Evolutionary conservation across 306 rosid genomes (phyloP).

Genomic region (Coriaria nepalensis): DNA sequence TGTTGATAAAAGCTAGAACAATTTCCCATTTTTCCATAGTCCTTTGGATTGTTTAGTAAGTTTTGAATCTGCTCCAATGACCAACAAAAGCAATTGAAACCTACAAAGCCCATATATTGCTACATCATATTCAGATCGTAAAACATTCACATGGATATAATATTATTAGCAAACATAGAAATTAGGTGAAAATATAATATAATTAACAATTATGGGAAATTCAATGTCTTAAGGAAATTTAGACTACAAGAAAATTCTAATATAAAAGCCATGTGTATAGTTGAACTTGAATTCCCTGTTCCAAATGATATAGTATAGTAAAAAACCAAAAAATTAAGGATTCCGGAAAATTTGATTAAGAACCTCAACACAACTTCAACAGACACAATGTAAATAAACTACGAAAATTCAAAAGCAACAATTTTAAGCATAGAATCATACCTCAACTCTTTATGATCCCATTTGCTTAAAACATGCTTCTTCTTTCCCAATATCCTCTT

Average conservation of each 20-base stretch:
- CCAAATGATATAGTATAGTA: too few species aligned
- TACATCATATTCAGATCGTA: neutral
- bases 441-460: slow-evolving; percentile 36
- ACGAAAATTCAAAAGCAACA: slow-evolving; percentile 9
- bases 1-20: slow-evolving; percentile 61
- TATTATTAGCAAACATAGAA: too few species aligned
- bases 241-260: too few species aligned
- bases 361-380: neutral
- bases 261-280: too few species aligned
- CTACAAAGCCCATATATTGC: slow-evolving; percentile 29
- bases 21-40: slow-evolving; percentile 97
- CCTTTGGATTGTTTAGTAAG: slow-evolving; percentile 92
- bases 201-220: too few species aligned
- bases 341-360: neutral
- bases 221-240: too few species aligned
- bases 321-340: too few species aligned
- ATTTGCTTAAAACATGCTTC: slow-evolving; percentile 78
- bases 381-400: neutral
- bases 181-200: too few species aligned
- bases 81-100: slow-evolving; percentile 93
- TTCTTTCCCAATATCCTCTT: slow-evolving; percentile 93
- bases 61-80: slow-evolving; percentile 91
- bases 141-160: neutral
- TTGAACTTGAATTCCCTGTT: too few species aligned
- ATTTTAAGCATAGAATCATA: slow-evolving; percentile 14